Evolutionary conservation across 768 basidiomycete species (phyloP).

Genomic region (Psilocybe cubensis): DNA sequence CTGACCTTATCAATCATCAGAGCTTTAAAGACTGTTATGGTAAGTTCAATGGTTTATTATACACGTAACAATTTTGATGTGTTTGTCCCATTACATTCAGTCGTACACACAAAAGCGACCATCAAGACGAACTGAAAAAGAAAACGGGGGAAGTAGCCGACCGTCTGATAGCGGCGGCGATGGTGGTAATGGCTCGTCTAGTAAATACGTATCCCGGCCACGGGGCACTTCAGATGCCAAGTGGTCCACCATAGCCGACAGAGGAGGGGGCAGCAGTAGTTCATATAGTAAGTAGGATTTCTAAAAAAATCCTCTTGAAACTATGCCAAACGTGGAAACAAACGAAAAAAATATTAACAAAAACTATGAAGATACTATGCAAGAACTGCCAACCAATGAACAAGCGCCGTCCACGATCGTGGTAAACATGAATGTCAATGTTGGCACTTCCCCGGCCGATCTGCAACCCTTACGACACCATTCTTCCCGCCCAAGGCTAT

Average conservation of each 20-base stretch:
- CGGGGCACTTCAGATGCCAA: constrained; percentile 79
- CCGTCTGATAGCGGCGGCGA: constrained; percentile 27
- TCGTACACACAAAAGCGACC: constrained; percentile 81
- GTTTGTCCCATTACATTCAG: constrained; percentile 37
- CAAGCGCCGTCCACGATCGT: not conserved
- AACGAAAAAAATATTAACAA: not conserved
- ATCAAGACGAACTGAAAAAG: constrained; percentile 56
- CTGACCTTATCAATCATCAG: constrained; percentile 36
- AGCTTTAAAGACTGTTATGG: constrained; percentile 85
- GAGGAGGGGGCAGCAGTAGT: constrained; percentile 26
- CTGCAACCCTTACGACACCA: not conserved
- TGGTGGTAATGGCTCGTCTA: constrained; percentile 28
- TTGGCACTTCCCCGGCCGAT: constrained; percentile 1
- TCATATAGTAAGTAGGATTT: constrained; percentile 32
- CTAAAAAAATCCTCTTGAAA: constrained; percentile 5
- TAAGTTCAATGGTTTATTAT: constrained; percentile 31
- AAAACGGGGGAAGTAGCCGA: constrained; percentile 38
- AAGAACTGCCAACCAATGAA: not conserved
- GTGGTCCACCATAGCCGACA: constrained; percentile 42
- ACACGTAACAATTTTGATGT: constrained; percentile 1
- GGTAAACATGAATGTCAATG: constrained; percentile 4
- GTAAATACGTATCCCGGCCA: constrained; percentile 50
- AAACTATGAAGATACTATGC: constrained; percentile 1
- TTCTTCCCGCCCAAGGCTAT: not conserved
- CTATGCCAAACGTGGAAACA: not conserved